These are phyloP conservation scores for Termitomyces sp. DNA, from an alignment of 768 basidiomycete genomes.

Conservation along the genomic window DNA sequence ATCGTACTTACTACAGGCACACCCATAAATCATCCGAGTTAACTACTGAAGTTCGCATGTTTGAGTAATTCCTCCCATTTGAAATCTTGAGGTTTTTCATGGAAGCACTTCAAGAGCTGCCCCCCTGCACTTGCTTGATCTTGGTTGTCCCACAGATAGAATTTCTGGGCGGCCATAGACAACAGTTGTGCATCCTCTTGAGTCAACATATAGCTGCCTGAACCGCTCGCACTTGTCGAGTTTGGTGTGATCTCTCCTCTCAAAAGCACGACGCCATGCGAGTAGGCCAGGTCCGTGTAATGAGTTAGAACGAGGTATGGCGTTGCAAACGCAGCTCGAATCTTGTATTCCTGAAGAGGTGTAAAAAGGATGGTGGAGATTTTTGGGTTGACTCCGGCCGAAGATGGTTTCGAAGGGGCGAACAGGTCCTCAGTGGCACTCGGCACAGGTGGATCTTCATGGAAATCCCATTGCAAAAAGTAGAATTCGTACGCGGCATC, in stretches of 20 bases:
- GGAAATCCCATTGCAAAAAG: constrained; percentile 88
- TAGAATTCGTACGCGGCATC: constrained; percentile 71
- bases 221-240: constrained; percentile 29
- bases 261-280: constrained; percentile 81
- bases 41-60: constrained; percentile 37
- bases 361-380: constrained; percentile 86
- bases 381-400: constrained; percentile 35
- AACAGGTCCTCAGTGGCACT: constrained; percentile 44
- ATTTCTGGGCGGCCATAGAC: constrained; percentile 76
- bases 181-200: constrained; percentile 86
- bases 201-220: constrained; percentile 54
- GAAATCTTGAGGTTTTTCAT: constrained; percentile 75
- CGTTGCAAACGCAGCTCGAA: constrained; percentile 78
- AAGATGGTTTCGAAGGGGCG: constrained; percentile 23
- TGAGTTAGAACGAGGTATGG: constrained; percentile 89
- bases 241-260: constrained; percentile 88
- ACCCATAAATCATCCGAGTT: constrained; percentile 16
- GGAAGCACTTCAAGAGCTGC: constrained; percentile 63
- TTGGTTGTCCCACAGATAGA: constrained; percentile 65
- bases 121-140: constrained; percentile 36
- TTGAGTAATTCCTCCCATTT: constrained; percentile 78
- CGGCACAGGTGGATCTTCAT: constrained; percentile 64
- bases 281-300: constrained; percentile 82
- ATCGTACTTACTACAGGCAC: not conserved
- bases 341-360: constrained; percentile 90